Conservation (phyloP, 768 basidiomycete species). For the Fomitopsis pulvina region DNA sequence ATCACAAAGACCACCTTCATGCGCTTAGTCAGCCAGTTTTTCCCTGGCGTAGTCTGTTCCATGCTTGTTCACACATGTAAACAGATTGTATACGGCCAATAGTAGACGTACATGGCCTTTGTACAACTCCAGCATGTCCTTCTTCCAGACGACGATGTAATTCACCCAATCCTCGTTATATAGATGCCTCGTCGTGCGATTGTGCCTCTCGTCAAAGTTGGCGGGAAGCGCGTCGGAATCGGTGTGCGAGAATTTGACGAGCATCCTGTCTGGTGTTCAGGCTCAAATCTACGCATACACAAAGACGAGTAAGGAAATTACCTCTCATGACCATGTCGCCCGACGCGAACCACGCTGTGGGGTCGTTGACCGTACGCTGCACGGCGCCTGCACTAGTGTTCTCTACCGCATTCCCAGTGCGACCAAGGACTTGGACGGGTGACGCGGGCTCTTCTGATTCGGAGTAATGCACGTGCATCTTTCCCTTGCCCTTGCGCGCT, state of each 20-base stretch:
- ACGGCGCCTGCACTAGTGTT: constrained; percentile 63
- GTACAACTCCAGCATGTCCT: constrained; percentile 74
- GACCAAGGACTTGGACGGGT: constrained; percentile 60
- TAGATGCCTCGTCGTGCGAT: constrained; percentile 57
- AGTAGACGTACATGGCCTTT: constrained; percentile 62
- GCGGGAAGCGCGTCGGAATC: constrained; percentile 41
- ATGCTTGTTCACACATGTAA: constrained; percentile 4
- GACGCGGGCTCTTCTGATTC: constrained; percentile 35
- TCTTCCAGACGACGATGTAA: constrained; percentile 82
- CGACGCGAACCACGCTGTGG: constrained; percentile 21
- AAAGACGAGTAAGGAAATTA: constrained; percentile 25
- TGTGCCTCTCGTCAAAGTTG: constrained; percentile 59
- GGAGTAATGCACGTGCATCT: constrained; percentile 14
- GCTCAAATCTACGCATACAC: not conserved
- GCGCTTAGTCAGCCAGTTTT: constrained; percentile 60
- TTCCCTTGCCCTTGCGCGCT: constrained; percentile 17
- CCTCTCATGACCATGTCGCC: constrained; percentile 72
- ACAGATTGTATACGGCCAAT: not conserved
- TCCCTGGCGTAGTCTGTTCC: constrained; percentile 52
- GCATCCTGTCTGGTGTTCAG: constrained; percentile 71
- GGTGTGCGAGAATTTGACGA: constrained; percentile 68
- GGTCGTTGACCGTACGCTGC: constrained; percentile 13
- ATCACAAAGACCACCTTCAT: constrained; percentile 78
- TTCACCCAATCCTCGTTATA: constrained; percentile 69
- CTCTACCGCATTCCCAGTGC: constrained; percentile 48